Evolutionary conservation across 768 basidiomycete species (phyloP).

Genomic region (Leucocoprinus sp.): DNA sequence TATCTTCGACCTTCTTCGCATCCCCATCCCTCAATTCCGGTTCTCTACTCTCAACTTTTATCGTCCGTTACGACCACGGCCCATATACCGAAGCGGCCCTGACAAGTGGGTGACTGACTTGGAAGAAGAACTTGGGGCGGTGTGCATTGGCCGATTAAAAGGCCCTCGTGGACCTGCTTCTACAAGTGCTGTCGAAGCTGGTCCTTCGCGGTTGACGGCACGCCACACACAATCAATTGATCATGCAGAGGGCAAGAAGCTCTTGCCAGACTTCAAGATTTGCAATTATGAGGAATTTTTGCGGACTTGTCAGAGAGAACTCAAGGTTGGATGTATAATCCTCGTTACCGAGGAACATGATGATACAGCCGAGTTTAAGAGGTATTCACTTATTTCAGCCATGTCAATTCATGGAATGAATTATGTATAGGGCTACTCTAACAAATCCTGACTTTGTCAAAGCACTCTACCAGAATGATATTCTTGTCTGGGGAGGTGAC

Average conservation of each 20-base stretch:
- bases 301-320: conserved; percentile 59
- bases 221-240: conserved; percentile 21
- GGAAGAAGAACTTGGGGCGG: conserved; percentile 80
- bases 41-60: conserved; percentile 43
- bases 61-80: conserved; percentile 28
- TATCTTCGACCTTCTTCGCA: conserved; percentile 56
- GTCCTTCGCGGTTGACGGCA: conserved; percentile 39
- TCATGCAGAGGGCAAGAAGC: conserved; percentile 30
- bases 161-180: conserved; percentile 23
- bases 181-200: conserved; percentile 29
- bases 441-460: conserved; percentile 66
- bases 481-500: conserved; percentile 91
- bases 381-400: conserved; percentile 30
- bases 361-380: conserved; percentile 80
- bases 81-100: conserved; percentile 39
- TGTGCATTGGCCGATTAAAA: conserved; percentile 41
- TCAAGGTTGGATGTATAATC: conserved; percentile 69
- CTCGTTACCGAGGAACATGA: conserved; percentile 89
- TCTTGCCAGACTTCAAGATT: conserved; percentile 74
- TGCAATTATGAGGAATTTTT: conserved; percentile 80
- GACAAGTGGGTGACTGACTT: conserved; percentile 75
- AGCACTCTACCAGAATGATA: conserved; percentile 60
- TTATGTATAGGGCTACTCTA: conserved; percentile 51
- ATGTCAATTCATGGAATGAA: background rate
- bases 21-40: conserved; percentile 54